phyloP scores from a whole-genome alignment of 192 early-diverging fungal species.

The Thamnidium elegans region DNA sequence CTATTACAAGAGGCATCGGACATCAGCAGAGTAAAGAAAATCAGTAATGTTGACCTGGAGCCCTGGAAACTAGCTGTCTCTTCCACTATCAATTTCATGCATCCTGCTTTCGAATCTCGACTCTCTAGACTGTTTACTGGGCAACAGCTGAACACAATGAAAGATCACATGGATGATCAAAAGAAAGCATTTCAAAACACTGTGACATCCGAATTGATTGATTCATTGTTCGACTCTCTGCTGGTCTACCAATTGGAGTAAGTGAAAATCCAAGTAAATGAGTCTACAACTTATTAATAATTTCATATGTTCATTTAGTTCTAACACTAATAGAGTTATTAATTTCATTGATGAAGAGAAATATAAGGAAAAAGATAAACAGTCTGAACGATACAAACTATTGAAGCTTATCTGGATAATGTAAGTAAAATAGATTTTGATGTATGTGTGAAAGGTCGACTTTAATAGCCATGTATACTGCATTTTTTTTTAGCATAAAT shows the following conservation, averaged over 20 bases:
- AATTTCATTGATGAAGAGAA: constrained; percentile 9
- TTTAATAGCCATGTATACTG: constrained; percentile 6
- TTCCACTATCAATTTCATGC: constrained; percentile 11
- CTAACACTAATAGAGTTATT: constrained; percentile 12
- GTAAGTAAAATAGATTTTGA: constrained; percentile 20
- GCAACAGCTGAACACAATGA: constrained; percentile 8
- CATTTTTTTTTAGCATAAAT: constrained; percentile 11
- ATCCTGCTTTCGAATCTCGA: constrained; percentile 6
- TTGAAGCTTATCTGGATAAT: constrained; percentile 9
- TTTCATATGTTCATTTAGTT: constrained; percentile 16
- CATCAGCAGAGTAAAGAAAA: constrained; percentile 13
- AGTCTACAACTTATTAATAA: constrained; percentile 13
- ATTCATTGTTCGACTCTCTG: constrained; percentile 14
- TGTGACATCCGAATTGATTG: constrained; percentile 3
- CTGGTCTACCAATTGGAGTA: constrained; percentile 14
- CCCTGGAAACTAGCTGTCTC: constrained; percentile 7
- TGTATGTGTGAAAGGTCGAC: constrained; percentile 9
- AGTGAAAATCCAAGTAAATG: constrained; percentile 16
- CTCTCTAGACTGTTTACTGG: constrained; percentile 12
- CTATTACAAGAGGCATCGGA: constrained; percentile 16
- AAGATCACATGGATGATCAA: constrained; percentile 9
- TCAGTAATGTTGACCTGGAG: neutral
- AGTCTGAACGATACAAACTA: constrained; percentile 16
- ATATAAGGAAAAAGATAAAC: constrained; percentile 16
- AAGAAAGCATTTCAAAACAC: constrained; percentile 14